phyloP scores from a whole-genome alignment of 2,329 filamentous ascomycete species.

The Rhexocercosporidium sp. region DNA sequence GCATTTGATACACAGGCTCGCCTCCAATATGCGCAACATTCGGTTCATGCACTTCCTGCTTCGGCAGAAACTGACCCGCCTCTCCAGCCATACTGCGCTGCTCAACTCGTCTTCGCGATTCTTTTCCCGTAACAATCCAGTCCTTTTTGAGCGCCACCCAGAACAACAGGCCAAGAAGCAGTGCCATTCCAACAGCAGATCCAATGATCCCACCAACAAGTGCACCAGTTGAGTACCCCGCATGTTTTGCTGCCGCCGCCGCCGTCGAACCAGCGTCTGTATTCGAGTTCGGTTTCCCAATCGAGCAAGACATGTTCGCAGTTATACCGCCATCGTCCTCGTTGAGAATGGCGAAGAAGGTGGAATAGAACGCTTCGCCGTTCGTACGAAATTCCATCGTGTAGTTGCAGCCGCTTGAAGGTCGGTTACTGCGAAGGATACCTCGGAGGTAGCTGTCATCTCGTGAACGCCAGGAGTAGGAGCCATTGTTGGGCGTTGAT shows the following conservation, averaged over 20 bases:
- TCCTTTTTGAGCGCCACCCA: background rate
- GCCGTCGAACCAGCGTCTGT: background rate
- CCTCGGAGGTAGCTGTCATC: conserved; percentile 3
- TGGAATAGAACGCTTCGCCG: background rate
- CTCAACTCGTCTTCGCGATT: background rate
- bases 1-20: conserved; percentile 5
- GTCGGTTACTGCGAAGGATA: background rate
- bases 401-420: background rate
- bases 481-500: conserved; percentile 1
- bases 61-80: background rate
- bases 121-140: background rate
- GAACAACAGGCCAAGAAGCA: background rate
- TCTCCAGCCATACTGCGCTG: background rate
- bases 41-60: background rate
- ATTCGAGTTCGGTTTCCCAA: background rate
- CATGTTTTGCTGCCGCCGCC: background rate
- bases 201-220: background rate
- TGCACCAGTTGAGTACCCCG: background rate
- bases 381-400: background rate
- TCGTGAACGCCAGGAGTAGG: background rate
- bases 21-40: background rate
- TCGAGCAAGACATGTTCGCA: background rate
- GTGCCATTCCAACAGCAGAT: background rate
- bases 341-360: background rate
- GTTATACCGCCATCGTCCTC: background rate